Evolutionary conservation across 2,329 filamentous ascomycete species (phyloP), one percentile per base, ranked within the genome.

Genomic region (Penicillium freii): DNA sequence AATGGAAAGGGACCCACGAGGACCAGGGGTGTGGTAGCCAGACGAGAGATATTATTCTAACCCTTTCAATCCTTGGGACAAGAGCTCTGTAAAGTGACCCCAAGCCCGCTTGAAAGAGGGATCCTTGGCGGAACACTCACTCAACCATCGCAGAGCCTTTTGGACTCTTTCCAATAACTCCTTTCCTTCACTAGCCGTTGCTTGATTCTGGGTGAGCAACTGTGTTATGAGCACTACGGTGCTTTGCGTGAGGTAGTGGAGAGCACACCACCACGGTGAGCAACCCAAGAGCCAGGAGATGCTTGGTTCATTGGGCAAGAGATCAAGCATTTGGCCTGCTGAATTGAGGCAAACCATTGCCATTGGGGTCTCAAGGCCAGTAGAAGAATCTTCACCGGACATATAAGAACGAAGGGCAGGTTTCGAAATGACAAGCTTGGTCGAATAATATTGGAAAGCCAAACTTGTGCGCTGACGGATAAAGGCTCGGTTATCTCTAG

Each of bases 161-260:
- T 71, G 67, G 34, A 73, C 52, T 5, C 71, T 64, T 6, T 63
- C 59, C 8, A 72, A 47, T 8, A 73, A 62, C 1, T 54, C 58
- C 6, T 61, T 61, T 8, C 69, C 66, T 36, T 70, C 65, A 27
- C 66, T 51, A 3, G 70, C 68, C 42, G 71, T 69, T 11, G 70
- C 64, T 39, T 67, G 65, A 21, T 65, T 64, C n/a, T 69, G 63
- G 29, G 71, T 68, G 25, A 75, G 65, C 4, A 76, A 61, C 51
- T 76, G 69, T 9, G 75, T 71, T 38, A 77, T 66, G n/a, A 78
- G 62, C 15, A 78, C 65, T 5, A 71, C 72, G 0, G 65, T 67
- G 4, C 75, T 70, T 57, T 78, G 76, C 58, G 77, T 74, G 21
- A 78, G 55, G 40, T 73, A 73, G 54, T 78, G 75, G 23, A 78